phyloP scores from a whole-genome alignment of 2,329 filamentous ascomycete species.

The Colletotrichum liriopes region DNA sequence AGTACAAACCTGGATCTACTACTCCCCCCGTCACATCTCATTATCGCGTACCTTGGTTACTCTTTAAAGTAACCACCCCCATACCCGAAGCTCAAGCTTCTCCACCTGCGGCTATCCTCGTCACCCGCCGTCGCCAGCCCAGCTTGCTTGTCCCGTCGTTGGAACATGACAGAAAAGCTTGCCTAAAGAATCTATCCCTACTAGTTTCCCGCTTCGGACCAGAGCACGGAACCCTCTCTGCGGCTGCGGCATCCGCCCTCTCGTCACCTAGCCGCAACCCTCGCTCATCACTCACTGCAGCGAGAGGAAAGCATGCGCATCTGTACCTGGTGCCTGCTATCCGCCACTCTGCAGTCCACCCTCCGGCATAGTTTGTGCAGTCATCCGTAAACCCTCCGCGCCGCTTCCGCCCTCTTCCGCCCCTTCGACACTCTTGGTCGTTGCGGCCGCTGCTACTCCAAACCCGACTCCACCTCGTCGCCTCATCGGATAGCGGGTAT shows the following conservation, averaged over 20 bases:
- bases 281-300: constrained; percentile 13
- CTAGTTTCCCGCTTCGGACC: constrained; percentile 30
- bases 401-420: constrained; percentile 27
- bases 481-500: constrained; percentile 43
- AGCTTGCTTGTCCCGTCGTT: constrained; percentile 32
- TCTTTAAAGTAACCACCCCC: constrained; percentile 41
- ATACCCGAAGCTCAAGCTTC: constrained; percentile 37
- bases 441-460: constrained; percentile 26
- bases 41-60: constrained; percentile 29
- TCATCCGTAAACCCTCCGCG: constrained; percentile 31
- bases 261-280: constrained; percentile 17
- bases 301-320: constrained; percentile 33
- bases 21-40: constrained; percentile 40
- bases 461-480: constrained; percentile 33
- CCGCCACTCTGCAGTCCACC: constrained; percentile 26
- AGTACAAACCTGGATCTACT: constrained; percentile 26
- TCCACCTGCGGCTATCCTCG: constrained; percentile 38
- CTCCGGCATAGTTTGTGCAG: constrained; percentile 32
- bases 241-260: constrained; percentile 20
- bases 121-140: constrained; percentile 22
- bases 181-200: constrained; percentile 34
- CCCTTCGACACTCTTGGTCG: constrained; percentile 3
- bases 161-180: constrained; percentile 40
- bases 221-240: constrained; percentile 21
- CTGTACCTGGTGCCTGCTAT: constrained; percentile 32